Conservation (phyloP, 1,284 basidiomycete genomes). For the Pseudozyma sp. region DNA sequence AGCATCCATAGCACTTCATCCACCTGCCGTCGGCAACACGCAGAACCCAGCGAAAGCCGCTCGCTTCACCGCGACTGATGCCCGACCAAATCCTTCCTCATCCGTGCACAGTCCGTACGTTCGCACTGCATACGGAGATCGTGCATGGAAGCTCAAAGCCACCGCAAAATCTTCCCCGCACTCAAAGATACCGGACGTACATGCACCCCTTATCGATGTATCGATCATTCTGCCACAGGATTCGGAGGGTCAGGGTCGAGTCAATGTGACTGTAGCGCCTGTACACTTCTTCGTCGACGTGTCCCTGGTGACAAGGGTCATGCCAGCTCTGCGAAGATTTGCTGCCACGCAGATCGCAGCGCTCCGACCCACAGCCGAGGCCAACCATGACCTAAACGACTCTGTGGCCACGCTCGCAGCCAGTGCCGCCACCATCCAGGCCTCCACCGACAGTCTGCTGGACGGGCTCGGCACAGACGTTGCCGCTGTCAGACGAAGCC, state of each 20-base stretch:
- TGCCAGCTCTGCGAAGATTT: slow-evolving; percentile 40
- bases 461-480: neutral
- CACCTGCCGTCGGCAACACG: neutral
- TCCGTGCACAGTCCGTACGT: slow-evolving; percentile 24
- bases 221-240: neutral
- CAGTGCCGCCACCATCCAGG: slow-evolving; percentile 35
- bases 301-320: slow-evolving; percentile 43
- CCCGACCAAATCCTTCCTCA: slow-evolving; percentile 9
- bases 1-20: neutral
- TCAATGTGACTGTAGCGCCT: slow-evolving; percentile 27
- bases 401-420: slow-evolving; percentile 42
- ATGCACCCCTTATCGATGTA: slow-evolving; percentile 2
- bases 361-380: slow-evolving; percentile 2
- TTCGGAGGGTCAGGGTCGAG: slow-evolving; percentile 3
- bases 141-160: slow-evolving; percentile 52
- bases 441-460: slow-evolving; percentile 22
- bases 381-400: slow-evolving; percentile 10
- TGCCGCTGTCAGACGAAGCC: neutral
- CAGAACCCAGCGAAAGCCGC: slow-evolving; percentile 11
- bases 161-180: slow-evolving; percentile 7
- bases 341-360: slow-evolving; percentile 23
- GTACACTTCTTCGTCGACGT: slow-evolving; percentile 54
- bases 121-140: slow-evolving; percentile 43
- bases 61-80: slow-evolving; percentile 24
- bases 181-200: neutral